These are phyloP conservation scores for Talaromyces sp. DNA, from an alignment of 2,329 filamentous ascomycete species.

Conservation along the genomic window DNA sequence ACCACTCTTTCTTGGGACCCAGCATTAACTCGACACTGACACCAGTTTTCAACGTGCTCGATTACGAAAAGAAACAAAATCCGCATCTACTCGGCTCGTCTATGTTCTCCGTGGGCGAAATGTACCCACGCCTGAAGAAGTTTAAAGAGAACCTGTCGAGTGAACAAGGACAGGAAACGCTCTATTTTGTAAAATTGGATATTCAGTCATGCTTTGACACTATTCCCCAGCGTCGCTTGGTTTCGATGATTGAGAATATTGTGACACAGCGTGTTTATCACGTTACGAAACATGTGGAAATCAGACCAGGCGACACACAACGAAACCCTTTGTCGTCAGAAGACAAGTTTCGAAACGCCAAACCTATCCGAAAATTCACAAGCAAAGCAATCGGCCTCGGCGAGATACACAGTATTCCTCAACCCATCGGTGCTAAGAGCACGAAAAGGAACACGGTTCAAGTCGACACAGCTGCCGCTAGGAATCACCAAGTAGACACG, in stretches of 20 bases:
- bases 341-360: slow-evolving; percentile 12
- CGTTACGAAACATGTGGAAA: slow-evolving; percentile 69
- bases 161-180: slow-evolving; percentile 16
- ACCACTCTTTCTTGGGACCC: slow-evolving; percentile 46
- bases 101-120: slow-evolving; percentile 74
- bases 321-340: slow-evolving; percentile 16
- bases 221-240: slow-evolving; percentile 74
- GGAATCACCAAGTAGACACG: slow-evolving; percentile 51
- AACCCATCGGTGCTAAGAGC: slow-evolving; percentile 43
- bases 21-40: slow-evolving; percentile 68
- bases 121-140: slow-evolving; percentile 66
- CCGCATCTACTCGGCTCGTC: slow-evolving; percentile 68
- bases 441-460: slow-evolving; percentile 68
- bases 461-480: slow-evolving; percentile 63
- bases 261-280: slow-evolving; percentile 61
- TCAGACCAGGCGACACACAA: slow-evolving; percentile 47
- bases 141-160: slow-evolving; percentile 53
- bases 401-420: slow-evolving; percentile 43
- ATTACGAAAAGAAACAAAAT: slow-evolving; percentile 63
- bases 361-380: slow-evolving; percentile 46
- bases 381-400: slow-evolving; percentile 45
- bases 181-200: slow-evolving; percentile 92
- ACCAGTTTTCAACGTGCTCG: slow-evolving; percentile 72
- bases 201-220: slow-evolving; percentile 92
- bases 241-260: slow-evolving; percentile 59